A percentile compares a stretch with the other conserved stretches of the same genome.
phyloP scores from a whole-genome alignment of 306 rosid species.

The Trifolium pratense region DNA sequence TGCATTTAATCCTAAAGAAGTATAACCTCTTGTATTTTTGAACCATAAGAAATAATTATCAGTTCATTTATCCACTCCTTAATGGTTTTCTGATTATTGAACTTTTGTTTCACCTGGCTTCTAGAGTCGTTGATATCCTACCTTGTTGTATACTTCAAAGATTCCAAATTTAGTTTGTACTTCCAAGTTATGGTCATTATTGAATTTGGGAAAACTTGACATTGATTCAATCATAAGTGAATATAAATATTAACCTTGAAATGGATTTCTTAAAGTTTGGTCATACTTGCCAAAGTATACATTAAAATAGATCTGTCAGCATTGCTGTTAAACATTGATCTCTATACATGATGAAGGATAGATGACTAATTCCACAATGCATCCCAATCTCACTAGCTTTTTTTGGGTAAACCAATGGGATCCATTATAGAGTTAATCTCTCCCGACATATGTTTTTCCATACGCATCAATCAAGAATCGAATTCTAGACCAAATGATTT shows the following conservation, averaged over 20 bases:
- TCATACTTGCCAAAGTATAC: neutral
- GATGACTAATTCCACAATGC: conserved; percentile 10
- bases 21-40: conserved; percentile 36
- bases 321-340: neutral
- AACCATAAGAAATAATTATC: conserved; percentile 10
- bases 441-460: too few species aligned
- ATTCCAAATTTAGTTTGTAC: conserved; percentile 7
- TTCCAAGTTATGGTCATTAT: neutral
- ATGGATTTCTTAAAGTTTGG: neutral
- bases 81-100: conserved; percentile 8
- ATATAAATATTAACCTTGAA: conserved; percentile 2
- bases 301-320: neutral
- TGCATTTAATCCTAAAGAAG: conserved; percentile 1
- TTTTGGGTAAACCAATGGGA: neutral
- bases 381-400: neutral
- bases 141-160: neutral
- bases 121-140: conserved; percentile 13
- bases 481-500: too few species aligned
- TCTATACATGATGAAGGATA: neutral
- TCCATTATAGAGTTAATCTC: neutral
- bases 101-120: conserved; percentile 3
- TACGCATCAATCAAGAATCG: too few species aligned
- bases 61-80: conserved; percentile 31
- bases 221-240: neutral
- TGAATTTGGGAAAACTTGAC: neutral